These are phyloP conservation scores for Tephrocybe sp. DNA, from an alignment of 768 basidiomycete genomes.

Conservation along the genomic window DNA sequence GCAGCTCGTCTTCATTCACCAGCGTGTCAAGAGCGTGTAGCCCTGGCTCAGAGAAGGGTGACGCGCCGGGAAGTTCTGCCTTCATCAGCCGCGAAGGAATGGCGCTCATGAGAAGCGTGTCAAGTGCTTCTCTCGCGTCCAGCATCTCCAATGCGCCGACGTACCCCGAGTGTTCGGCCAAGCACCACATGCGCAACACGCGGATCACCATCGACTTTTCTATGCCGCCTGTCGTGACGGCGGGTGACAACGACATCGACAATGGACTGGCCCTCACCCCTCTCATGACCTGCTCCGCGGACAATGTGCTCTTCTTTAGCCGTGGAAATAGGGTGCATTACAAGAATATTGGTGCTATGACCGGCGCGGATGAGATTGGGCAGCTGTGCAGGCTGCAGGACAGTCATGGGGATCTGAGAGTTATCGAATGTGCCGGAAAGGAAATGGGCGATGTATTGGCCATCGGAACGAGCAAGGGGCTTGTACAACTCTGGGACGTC, in stretches of 20 bases:
- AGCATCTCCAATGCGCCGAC: constrained; percentile 21
- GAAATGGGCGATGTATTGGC: constrained; percentile 46
- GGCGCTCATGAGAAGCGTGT: constrained; percentile 32
- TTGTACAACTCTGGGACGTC: constrained; percentile 73
- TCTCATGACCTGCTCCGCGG: constrained; percentile 41
- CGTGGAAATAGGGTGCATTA: constrained; percentile 54
- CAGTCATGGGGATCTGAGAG: constrained; percentile 40
- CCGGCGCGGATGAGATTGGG: constrained; percentile 36
- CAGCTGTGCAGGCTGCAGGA: constrained; percentile 52
- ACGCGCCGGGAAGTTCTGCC: constrained; percentile 9
- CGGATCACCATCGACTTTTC: constrained; percentile 28
- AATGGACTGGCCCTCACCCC: neutral
- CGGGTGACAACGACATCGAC: neutral
- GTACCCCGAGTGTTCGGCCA: constrained; percentile 34
- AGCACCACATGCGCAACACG: constrained; percentile 29
- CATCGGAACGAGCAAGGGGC: constrained; percentile 58
- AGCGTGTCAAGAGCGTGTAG: constrained; percentile 22
- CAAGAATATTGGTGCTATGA: constrained; percentile 38
- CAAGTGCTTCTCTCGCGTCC: constrained; percentile 28
- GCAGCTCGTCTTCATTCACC: constrained; percentile 26
- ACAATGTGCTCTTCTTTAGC: constrained; percentile 46
- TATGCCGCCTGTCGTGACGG: constrained; percentile 15
- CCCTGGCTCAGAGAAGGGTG: constrained; percentile 18
- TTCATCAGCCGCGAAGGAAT: constrained; percentile 25
- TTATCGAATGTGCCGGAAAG: constrained; percentile 38